These are phyloP conservation scores for Pseudoneurospora amorphoporcata DNA, from an alignment of 495 filamentous ascomycete species.

Conservation along the genomic window DNA sequence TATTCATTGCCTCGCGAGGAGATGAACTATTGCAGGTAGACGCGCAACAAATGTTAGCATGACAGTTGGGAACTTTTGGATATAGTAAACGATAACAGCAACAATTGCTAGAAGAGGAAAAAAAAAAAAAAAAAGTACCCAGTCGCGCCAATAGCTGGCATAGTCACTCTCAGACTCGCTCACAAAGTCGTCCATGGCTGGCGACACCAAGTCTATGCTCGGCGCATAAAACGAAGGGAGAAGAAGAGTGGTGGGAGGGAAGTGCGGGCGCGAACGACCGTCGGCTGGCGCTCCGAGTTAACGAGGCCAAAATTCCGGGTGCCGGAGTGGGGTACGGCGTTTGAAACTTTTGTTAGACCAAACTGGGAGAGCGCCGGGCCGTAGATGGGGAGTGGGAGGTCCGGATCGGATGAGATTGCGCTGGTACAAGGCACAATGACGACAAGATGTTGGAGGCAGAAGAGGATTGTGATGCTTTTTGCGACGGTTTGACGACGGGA, in stretches of 20 bases:
- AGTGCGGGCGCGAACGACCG: not conserved
- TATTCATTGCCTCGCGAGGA: constrained; percentile 97
- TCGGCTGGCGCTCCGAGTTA: not conserved
- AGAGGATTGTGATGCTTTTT: not conserved
- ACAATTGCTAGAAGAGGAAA: constrained; percentile 1
- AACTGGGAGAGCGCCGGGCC: not conserved
- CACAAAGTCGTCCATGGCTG: constrained; percentile 82
- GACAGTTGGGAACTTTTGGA: not conserved
- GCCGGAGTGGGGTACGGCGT: not conserved
- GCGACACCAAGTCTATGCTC: not conserved
- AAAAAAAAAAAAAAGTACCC: constrained; percentile 64
- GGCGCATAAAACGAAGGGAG: not conserved
- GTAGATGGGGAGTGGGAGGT: not conserved
- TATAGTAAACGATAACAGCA: not conserved
- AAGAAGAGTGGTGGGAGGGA: not conserved
- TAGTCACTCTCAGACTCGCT: constrained; percentile 98
- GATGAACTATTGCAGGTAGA: constrained; percentile 59
- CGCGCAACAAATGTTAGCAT: not conserved
- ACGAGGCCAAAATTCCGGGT: not conserved
- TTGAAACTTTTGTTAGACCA: not conserved
- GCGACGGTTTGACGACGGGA: not conserved
- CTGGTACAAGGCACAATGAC: not conserved
- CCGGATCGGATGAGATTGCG: not conserved
- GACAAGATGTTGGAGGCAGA: not conserved
- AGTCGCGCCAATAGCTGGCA: constrained; percentile 98